These are phyloP conservation scores for Myriosclerotinia scirpicola DNA, from an alignment of 2,329 filamentous ascomycete species.

Conservation along the genomic window DNA sequence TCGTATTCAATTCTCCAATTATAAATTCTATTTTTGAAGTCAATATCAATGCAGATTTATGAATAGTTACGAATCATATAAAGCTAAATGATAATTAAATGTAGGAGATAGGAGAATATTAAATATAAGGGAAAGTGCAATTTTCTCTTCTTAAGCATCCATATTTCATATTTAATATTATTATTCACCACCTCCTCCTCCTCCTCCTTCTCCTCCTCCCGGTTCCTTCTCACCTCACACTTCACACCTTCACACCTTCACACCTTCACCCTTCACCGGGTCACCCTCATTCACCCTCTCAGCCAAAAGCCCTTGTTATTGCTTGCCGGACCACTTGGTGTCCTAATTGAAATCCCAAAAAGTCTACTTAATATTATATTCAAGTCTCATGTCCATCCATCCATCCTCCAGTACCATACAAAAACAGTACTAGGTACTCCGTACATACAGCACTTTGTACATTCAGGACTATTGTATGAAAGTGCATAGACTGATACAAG, in stretches of 20 bases:
- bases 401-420: neutral
- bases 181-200: neutral
- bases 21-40: neutral
- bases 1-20: neutral
- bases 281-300: neutral
- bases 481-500: neutral
- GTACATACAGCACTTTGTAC: neutral
- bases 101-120: constrained; percentile 1
- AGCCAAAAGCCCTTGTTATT: too few relatives aligned
- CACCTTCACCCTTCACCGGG: neutral
- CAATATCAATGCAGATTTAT: neutral
- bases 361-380: too few relatives aligned
- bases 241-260: neutral
- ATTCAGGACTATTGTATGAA: constrained; percentile 3
- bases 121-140: constrained; percentile 1
- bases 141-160: neutral
- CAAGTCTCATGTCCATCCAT: neutral
- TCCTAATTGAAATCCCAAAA: constrained; percentile 3
- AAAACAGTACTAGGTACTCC: neutral
- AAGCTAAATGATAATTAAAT: neutral
- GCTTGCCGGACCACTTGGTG: neutral
- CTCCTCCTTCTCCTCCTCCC: neutral
- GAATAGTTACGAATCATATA: neutral
- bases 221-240: too few relatives aligned
- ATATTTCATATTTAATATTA: neutral